A percentile compares a stretch with the other conserved stretches of the same genome.
Conservation (phyloP, 179 eudicot species). For the Drosera spatulata region DNA sequence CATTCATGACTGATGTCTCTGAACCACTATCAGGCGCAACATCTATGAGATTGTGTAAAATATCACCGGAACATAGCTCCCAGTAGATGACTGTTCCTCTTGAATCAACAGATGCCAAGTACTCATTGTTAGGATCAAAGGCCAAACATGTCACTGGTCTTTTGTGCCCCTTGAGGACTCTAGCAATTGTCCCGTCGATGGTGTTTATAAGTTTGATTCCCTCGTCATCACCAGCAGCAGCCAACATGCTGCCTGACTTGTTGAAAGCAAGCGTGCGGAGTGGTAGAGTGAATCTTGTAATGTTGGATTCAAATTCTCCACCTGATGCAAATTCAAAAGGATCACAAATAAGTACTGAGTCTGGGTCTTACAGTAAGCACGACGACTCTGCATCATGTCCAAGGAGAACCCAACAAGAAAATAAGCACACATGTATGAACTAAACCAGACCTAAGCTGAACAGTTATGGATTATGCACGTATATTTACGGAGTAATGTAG, state of each 20-base stretch:
- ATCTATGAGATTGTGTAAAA: constrained; percentile 54
- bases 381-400: too few relatives aligned
- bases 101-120: constrained; percentile 85
- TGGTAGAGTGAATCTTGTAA: constrained; percentile 93
- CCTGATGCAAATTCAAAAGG: constrained; percentile 26
- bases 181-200: constrained; percentile 87
- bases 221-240: constrained; percentile 97
- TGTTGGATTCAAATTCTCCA: constrained; percentile 91
- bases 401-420: too few relatives aligned
- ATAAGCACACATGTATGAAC: too few relatives aligned
- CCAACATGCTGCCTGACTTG: constrained; percentile 87
- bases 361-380: too few relatives aligned
- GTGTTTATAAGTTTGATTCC: constrained; percentile 95
- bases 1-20: constrained; percentile 44
- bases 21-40: constrained; percentile 64
- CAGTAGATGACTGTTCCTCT: constrained; percentile 75
- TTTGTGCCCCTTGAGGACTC: constrained; percentile 87
- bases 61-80: constrained; percentile 77
- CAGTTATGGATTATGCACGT: too few relatives aligned
- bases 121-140: constrained; percentile 88
- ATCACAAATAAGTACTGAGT: not conserved
- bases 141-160: constrained; percentile 75
- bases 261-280: constrained; percentile 84
- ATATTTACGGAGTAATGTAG: too few relatives aligned
- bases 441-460: too few relatives aligned